phyloP scores from a whole-genome alignment of 768 basidiomycete species.

The Lenzites betulinus region DNA sequence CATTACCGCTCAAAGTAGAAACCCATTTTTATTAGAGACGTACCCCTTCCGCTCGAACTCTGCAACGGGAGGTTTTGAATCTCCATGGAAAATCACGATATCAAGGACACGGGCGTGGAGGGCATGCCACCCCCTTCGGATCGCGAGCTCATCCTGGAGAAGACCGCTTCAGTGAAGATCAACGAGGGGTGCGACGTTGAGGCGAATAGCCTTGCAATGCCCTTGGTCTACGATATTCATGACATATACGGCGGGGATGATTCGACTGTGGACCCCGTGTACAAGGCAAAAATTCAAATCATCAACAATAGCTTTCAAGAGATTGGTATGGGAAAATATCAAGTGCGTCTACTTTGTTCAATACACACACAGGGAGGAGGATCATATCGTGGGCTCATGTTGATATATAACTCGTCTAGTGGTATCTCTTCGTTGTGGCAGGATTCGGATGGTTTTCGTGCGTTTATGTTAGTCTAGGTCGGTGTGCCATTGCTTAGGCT shows the following conservation, averaged over 20 bases:
- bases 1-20: too few species aligned
- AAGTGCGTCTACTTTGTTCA: conserved; percentile 34
- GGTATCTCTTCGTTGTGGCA: conserved; percentile 60
- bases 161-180: not conserved
- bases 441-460: conserved; percentile 77
- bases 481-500: not conserved
- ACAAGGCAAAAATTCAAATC: conserved; percentile 20
- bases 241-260: not conserved
- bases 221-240: not conserved
- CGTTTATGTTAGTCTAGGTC: conserved; percentile 27
- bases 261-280: not conserved
- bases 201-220: not conserved
- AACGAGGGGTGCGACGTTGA: not conserved
- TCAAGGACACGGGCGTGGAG: too few species aligned
- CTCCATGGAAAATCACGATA: too few species aligned
- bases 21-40: too few species aligned
- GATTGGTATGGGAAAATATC: conserved; percentile 57
- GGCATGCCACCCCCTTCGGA: too few species aligned
- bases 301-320: conserved; percentile 49
- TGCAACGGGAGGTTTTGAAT: too few species aligned
- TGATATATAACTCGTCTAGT: conserved; percentile 36
- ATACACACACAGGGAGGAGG: too few species aligned
- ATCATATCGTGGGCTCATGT: too few species aligned
- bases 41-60: too few species aligned
- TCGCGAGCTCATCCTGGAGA: not conserved